Evolutionary conservation across 495 filamentous ascomycete species (phyloP).

Genomic region (Lichenothelia convexa): DNA sequence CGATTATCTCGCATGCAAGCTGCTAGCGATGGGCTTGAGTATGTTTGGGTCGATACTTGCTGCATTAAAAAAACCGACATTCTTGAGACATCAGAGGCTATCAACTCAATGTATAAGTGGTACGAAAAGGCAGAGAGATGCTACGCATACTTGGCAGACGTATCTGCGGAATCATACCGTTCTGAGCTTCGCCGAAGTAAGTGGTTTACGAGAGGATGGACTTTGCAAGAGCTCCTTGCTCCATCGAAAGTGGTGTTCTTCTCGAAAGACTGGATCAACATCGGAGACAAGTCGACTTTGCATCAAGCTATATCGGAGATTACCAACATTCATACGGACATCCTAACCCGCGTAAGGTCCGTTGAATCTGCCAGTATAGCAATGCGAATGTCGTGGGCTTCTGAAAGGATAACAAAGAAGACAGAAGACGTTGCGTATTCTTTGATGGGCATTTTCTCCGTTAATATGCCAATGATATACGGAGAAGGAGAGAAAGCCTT

Average conservation of each 20-base stretch:
- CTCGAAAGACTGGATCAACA: constrained; percentile 1
- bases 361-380: constrained; percentile 4
- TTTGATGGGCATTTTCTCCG: constrained; percentile 18
- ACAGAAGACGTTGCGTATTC: constrained; percentile 21
- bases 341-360: not conserved
- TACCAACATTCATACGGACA: constrained; percentile 1
- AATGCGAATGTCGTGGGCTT: constrained; percentile 10
- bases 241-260: constrained; percentile 7
- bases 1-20: constrained; percentile 3
- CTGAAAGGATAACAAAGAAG: constrained; percentile 4
- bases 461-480: constrained; percentile 24
- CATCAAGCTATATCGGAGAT: not conserved
- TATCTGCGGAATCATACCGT: constrained; percentile 2
- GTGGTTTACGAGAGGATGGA: constrained; percentile 12
- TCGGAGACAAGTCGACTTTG: constrained; percentile 3
- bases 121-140: constrained; percentile 5
- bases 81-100: constrained; percentile 9
- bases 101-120: constrained; percentile 10
- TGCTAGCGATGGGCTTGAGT: not conserved
- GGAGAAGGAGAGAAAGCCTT: constrained; percentile 21
- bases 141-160: constrained; percentile 7
- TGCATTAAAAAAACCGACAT: constrained; percentile 11
- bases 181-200: not conserved
- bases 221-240: constrained; percentile 11
- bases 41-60: constrained; percentile 10